Evolutionary conservation across 345 rosid genomes (phyloP).

Genomic region (sweet orange (Citrus sinensis)): DNA sequence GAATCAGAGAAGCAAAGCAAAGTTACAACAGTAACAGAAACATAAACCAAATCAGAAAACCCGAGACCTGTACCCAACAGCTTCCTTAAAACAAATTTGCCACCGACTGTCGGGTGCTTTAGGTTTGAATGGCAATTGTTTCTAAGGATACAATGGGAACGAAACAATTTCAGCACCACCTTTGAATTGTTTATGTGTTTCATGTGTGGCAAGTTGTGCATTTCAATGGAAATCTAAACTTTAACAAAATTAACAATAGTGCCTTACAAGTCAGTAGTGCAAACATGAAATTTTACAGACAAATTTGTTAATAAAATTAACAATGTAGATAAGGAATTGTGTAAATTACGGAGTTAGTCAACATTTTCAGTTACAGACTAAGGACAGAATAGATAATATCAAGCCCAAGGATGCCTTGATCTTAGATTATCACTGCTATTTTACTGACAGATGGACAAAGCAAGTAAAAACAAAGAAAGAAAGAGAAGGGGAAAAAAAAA

Average conservation of each 20-base stretch:
- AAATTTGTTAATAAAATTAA: background rate
- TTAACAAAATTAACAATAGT: background rate
- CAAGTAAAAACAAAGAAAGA: background rate
- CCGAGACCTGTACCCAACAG: no score
- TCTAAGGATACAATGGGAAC: no score
- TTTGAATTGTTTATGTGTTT: background rate
- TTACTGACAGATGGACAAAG: background rate
- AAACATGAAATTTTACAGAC: conserved; percentile 3
- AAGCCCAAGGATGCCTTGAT: background rate
- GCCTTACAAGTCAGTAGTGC: background rate
- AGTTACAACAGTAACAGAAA: no score
- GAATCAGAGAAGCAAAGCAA: no score
- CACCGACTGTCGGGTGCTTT: no score
- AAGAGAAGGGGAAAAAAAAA: background rate
- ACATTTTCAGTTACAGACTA: background rate
- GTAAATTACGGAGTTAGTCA: background rate
- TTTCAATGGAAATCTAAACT: background rate
- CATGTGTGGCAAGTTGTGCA: background rate
- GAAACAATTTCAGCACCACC: no score
- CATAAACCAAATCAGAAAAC: no score
- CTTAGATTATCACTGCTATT: background rate
- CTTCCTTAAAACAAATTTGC: no score
- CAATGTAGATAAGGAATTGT: background rate
- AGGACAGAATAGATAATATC: conserved; percentile 1
- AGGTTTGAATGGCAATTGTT: no score